Base-by-base conservation (phyloP, 805 yeast genomes). In the Grigorovia jiainica region DNA sequence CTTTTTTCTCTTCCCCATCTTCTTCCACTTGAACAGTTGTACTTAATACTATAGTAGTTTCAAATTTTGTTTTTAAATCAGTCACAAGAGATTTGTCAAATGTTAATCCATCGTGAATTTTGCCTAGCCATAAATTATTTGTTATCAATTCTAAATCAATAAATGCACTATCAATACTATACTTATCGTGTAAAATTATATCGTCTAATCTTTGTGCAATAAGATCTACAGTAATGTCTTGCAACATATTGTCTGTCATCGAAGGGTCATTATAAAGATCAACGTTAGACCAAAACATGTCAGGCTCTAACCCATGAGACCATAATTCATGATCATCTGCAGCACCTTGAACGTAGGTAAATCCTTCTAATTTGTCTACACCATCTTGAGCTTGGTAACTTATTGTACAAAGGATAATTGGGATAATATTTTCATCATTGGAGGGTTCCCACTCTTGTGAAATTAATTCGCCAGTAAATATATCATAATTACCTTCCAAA, bases 241-340 rank as follows among this genome's bases (percentile, higher is more conserved):
- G 13, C 4, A 70, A 36, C 24, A 64, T 66, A 1, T 50, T 49
- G 13, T 67, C 72, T 11, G 64, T 43, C 3, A 53, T 40, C 3
- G 41, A 38, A 7, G 41, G 37, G 38, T 65, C 60, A 2, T 54
- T 47, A 16, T 73, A 52, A 3, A 13, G 16, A 0, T 55, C 59
- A 3, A 56, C 39, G 44, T 72, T 54, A 3, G 54, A 40, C 94
- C 95, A 86, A 38, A 82, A 73, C 21, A 74, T 38, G 0, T 52
- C 50, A 0, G 89, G 77, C 1, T 68, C 71, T 24, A 86, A 58
- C 0, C 69, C 64, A 4, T 72, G 66, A 0, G 81, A 73, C 97
- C 96, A 87, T 9, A 80, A 65, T 53, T 87, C 97, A 57, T 87
- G 95, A 53, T 89, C 96, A 59, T 87, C 97, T 0, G 92, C 96